A percentile compares a stretch with the other conserved stretches of the same genome.
phyloP scores from a whole-genome alignment of 345 rosid species.

The Brassica incana region DNA sequence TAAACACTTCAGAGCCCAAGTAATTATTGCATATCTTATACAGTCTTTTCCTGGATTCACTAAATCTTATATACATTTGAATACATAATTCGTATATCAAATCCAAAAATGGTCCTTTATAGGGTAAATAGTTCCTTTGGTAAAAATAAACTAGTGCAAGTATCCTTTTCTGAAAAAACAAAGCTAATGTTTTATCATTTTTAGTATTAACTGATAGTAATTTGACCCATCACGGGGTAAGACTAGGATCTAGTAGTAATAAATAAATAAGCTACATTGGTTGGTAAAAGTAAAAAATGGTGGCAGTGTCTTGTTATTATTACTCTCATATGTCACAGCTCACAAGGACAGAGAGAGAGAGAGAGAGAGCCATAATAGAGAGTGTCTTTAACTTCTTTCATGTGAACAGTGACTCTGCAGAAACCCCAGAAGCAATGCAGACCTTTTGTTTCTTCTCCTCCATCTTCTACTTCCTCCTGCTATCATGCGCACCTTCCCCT shows the following conservation, averaged over 20 bases:
- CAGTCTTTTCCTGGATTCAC: conserved; percentile 14
- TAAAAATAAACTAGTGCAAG: not conserved
- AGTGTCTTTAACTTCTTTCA: conserved; percentile 17
- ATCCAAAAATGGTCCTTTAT: too few species aligned
- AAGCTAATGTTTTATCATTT: not conserved
- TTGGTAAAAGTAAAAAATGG: conserved; percentile 1
- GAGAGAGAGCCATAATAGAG: conserved; percentile 16
- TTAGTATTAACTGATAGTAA: not conserved
- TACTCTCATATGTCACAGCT: conserved; percentile 3
- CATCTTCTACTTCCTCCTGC: conserved; percentile 36
- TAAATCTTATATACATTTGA: conserved; percentile 1
- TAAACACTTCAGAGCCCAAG: conserved; percentile 27
- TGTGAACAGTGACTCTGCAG: conserved; percentile 22
- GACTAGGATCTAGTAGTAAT: not conserved
- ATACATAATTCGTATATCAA: not conserved
- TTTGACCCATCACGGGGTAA: not conserved
- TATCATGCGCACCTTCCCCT: conserved; percentile 24
- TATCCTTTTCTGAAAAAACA: too few species aligned
- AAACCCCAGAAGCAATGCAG: conserved; percentile 26
- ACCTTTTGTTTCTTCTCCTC: conserved; percentile 26
- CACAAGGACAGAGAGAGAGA: conserved; percentile 13
- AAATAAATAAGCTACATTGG: not conserved
- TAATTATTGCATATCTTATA: conserved; percentile 14
- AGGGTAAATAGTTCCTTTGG: not conserved
- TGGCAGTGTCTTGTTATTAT: not conserved